Percentiles rank a stretch among this genome's conserved stretches.
These are phyloP conservation scores for Dendrothele bispora DNA, from an alignment of 768 basidiomycete species.

Conservation along the genomic window DNA sequence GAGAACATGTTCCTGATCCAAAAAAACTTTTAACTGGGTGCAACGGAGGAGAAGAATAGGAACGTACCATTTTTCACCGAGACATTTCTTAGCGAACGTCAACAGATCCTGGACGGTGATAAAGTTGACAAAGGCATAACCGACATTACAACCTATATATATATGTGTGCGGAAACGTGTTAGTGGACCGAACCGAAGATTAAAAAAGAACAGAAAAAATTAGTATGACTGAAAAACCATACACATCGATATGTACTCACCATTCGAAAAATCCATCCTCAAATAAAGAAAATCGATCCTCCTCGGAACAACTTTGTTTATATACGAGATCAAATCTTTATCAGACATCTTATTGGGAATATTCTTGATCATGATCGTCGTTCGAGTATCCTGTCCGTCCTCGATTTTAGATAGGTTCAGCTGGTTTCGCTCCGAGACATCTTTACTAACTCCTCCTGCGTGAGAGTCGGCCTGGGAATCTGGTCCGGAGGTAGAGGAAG, in stretches of 20 bases:
- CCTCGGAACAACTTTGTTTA: slow-evolving; percentile 70
- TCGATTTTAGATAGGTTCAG: slow-evolving; percentile 74
- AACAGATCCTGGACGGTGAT: slow-evolving; percentile 77
- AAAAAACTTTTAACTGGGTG: neutral
- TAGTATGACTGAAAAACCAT: slow-evolving; percentile 1
- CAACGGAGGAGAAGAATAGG: neutral
- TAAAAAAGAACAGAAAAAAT: slow-evolving; percentile 2
- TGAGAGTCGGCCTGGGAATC: neutral
- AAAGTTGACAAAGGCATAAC: slow-evolving; percentile 90
- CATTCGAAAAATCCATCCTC: slow-evolving; percentile 83
- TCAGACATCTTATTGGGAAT: slow-evolving; percentile 92
- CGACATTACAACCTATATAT: slow-evolving; percentile 73
- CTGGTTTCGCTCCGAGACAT: slow-evolving; percentile 46
- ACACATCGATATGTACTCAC: slow-evolving; percentile 33
- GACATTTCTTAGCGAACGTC: slow-evolving; percentile 66
- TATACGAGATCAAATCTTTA: slow-evolving; percentile 65
- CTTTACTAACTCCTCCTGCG: slow-evolving; percentile 2
- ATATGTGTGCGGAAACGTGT: slow-evolving; percentile 5
- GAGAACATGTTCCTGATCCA: slow-evolving; percentile 82
- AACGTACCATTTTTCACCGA: slow-evolving; percentile 81
- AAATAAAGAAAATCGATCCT: slow-evolving; percentile 86
- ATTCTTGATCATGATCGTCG: slow-evolving; percentile 90
- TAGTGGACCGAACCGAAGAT: slow-evolving; percentile 1
- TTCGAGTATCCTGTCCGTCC: slow-evolving; percentile 74
- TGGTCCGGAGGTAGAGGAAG: slow-evolving; percentile 1